A percentile compares a stretch with the other conserved stretches of the same genome.
These are phyloP conservation scores for Cutaneotrichosporon mucoides DNA, from an alignment of 1,284 basidiomycete genomes.

Conservation along the genomic window DNA sequence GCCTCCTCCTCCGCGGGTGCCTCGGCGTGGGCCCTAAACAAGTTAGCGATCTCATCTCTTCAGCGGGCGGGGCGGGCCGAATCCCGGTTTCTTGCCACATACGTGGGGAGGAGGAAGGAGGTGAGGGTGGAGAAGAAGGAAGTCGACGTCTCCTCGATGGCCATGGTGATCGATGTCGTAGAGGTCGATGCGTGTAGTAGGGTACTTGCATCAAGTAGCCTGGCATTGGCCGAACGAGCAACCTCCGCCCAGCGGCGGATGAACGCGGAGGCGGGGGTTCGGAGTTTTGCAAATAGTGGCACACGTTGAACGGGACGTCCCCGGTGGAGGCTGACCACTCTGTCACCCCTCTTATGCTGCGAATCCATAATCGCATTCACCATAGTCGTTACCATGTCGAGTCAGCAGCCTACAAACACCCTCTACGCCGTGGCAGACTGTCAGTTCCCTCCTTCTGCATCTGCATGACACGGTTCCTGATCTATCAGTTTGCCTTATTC, in stretches of 20 bases:
- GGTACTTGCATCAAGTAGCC: slow-evolving; percentile 1
- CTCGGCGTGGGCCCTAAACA: slow-evolving; percentile 46
- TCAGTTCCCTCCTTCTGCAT: slow-evolving; percentile 3
- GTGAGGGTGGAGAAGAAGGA: slow-evolving; percentile 36
- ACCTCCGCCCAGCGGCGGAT: no score
- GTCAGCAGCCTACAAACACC: not conserved
- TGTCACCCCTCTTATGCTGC: no score
- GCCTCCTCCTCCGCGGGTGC: slow-evolving; percentile 41
- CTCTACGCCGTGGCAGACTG: slow-evolving; percentile 30
- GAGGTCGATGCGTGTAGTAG: not conserved
- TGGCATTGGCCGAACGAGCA: slow-evolving; percentile 5
- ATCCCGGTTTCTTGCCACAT: slow-evolving; percentile 12
- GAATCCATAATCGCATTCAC: no score
- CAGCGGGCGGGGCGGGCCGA: no score
- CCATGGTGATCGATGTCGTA: slow-evolving; percentile 12
- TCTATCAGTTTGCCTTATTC: slow-evolving; percentile 47
- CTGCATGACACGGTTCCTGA: no score
- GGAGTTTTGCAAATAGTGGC: no score
- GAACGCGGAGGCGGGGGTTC: no score
- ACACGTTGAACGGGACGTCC: no score
- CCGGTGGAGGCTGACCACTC: no score
- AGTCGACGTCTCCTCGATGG: slow-evolving; percentile 20
- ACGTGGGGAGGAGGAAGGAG: slow-evolving; percentile 41
- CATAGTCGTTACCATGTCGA: not conserved
- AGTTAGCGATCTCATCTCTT: not conserved